A percentile compares a stretch with the other conserved stretches of the same genome.
Evolutionary conservation across 805 yeast species (phyloP).

Genomic region (Schizosaccharomyces lindneri): DNA sequence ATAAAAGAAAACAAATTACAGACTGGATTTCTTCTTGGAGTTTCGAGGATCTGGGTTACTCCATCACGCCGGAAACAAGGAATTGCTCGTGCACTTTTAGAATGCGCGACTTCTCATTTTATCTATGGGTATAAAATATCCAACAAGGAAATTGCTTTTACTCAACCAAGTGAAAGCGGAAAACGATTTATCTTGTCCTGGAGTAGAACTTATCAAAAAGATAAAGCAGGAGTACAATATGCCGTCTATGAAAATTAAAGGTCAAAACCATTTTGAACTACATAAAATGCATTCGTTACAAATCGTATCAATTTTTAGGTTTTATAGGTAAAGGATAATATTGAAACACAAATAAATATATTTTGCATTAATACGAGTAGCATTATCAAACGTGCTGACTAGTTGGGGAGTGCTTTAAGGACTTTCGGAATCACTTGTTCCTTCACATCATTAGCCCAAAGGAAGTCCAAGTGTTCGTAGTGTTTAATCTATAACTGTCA

Average conservation of each 20-base stretch:
- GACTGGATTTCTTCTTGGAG: background rate
- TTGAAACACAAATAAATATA: too few relatives aligned
- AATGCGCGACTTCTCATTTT: background rate
- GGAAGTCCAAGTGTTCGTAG: constrained; percentile 77
- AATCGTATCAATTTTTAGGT: background rate
- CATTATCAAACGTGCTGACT: background rate
- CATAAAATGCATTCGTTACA: background rate
- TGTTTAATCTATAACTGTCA: constrained; percentile 28
- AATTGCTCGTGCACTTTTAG: background rate
- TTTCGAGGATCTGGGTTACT: background rate
- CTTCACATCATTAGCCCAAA: constrained; percentile 61
- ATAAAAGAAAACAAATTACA: background rate
- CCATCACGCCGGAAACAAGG: background rate
- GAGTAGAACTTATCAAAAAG: background rate
- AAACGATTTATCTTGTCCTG: background rate
- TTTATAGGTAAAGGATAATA: too few relatives aligned
- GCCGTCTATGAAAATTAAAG: background rate
- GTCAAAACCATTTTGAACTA: background rate
- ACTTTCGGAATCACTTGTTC: constrained; percentile 17
- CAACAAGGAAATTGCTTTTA: background rate
- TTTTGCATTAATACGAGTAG: too few relatives aligned
- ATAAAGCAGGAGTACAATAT: background rate
- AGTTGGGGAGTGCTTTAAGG: constrained; percentile 2
- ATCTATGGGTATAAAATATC: background rate
- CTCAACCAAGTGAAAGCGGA: constrained; percentile 1